Conservation (phyloP, 305 asterid species). For the Fraxinus dipetala region DNA sequence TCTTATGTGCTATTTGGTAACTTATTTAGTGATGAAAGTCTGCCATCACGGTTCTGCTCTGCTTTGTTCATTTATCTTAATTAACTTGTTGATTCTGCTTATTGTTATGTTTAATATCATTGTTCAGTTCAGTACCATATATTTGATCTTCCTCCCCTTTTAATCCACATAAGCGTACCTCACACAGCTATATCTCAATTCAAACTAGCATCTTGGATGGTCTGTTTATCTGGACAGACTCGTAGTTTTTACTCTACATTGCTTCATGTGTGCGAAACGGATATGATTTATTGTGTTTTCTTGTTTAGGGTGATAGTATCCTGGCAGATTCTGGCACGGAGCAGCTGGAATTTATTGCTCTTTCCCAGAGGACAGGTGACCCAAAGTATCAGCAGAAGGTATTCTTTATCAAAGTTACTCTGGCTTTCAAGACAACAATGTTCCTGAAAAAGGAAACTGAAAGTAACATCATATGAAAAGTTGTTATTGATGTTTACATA, state of each 20-base stretch:
- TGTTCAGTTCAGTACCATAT: neutral
- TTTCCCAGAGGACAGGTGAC: conserved; percentile 92
- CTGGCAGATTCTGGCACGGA: conserved; percentile 97
- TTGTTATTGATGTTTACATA: conserved; percentile 10
- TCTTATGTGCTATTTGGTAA: neutral
- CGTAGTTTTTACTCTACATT: neutral
- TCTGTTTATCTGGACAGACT: neutral
- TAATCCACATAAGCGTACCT: neutral
- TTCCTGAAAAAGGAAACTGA: conserved; percentile 5
- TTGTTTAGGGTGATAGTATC: conserved; percentile 77
- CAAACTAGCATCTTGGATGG: neutral
- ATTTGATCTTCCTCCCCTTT: neutral
- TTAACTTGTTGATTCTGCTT: neutral
- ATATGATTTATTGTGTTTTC: conserved; percentile 18
- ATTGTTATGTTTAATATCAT: neutral
- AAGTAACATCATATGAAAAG: conserved; percentile 12
- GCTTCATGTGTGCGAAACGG: conserved; percentile 11
- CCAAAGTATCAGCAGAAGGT: conserved; percentile 86
- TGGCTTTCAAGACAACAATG: neutral
- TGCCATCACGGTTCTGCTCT: neutral
- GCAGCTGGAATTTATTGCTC: conserved; percentile 98
- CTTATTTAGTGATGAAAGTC: neutral
- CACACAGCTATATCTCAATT: neutral
- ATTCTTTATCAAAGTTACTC: neutral
- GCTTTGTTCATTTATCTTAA: neutral